phyloP scores from a whole-genome alignment of 768 basidiomycete species.

The Russula earlei region DNA sequence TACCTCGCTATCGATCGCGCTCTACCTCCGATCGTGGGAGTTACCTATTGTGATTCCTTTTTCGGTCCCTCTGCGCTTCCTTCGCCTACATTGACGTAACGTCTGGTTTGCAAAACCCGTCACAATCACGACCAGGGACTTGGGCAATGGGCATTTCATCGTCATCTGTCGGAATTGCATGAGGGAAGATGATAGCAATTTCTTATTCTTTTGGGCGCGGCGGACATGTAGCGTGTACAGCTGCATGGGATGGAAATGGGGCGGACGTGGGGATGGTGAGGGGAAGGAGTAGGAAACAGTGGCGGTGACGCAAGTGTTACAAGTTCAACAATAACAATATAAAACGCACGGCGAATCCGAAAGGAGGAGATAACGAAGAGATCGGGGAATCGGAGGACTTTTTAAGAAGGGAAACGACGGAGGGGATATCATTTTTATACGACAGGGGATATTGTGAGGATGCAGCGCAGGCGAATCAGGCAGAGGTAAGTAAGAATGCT shows the following conservation, averaged over 20 bases:
- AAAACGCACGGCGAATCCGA: conserved; percentile 9
- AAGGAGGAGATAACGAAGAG: not conserved
- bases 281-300: not conserved
- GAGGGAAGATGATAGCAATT: not conserved
- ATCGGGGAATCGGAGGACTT: not conserved
- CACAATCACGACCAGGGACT: no score
- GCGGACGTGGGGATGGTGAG: not conserved
- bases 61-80: not conserved
- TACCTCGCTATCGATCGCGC: conserved; percentile 7
- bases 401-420: not conserved
- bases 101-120: no score
- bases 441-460: not conserved
- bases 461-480: not conserved
- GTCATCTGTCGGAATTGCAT: not conserved
- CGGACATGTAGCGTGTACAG: not conserved
- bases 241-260: not conserved
- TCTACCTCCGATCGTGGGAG: conserved; percentile 3
- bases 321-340: conserved; percentile 16
- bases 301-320: conserved; percentile 7
- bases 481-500: not conserved
- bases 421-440: not conserved
- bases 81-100: not conserved
- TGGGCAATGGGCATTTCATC: not conserved
- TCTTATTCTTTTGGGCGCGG: not conserved
- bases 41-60: not conserved